Percentiles rank a stretch among this genome's conserved stretches.
Evolutionary conservation across 306 rosid genomes (phyloP).

Genomic region (Glycine soja): DNA sequence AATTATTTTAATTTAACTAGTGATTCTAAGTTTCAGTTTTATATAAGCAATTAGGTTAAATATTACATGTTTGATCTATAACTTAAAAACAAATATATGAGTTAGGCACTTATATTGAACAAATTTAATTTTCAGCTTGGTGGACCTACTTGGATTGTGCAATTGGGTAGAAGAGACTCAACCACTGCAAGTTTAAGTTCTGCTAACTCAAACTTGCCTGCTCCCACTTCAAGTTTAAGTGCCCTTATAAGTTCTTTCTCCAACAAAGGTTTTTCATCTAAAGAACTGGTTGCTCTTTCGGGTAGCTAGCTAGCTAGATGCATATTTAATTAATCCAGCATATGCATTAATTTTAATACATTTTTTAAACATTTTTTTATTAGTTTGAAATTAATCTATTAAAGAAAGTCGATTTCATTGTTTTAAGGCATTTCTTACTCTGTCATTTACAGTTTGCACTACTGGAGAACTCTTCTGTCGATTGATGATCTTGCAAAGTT

Average conservation of each 20-base stretch:
- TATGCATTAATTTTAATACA: too few species aligned
- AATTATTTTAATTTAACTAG: too few species aligned
- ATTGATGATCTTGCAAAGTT: too few species aligned
- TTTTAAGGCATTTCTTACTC: too few species aligned
- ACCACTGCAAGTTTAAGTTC: conserved; percentile 64
- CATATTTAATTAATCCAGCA: not conserved
- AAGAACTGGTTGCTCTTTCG: conserved; percentile 74
- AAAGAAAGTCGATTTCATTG: too few species aligned
- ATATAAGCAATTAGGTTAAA: not conserved
- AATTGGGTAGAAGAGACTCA: conserved; percentile 77
- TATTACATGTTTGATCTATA: too few species aligned
- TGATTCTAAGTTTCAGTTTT: too few species aligned
- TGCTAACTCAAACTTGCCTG: conserved; percentile 63
- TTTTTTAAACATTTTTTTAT: not conserved
- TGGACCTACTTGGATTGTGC: conserved; percentile 63
- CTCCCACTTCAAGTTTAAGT: conserved; percentile 51
- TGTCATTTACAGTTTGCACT: too few species aligned
- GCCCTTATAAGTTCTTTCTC: conserved; percentile 59
- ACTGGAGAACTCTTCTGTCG: too few species aligned
- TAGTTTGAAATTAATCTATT: conserved; percentile 1
- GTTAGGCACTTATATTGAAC: not conserved
- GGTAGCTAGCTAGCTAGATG: conserved; percentile 37
- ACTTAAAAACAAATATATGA: too few species aligned
- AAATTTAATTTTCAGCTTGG: conserved; percentile 54
- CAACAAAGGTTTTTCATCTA: conserved; percentile 59